Percentiles rank a stretch among this genome's conserved stretches.
These are phyloP conservation scores for Raddia distichophylla DNA, from an alignment of 176 grass and related monocot genomes.

Conservation along the genomic window DNA sequence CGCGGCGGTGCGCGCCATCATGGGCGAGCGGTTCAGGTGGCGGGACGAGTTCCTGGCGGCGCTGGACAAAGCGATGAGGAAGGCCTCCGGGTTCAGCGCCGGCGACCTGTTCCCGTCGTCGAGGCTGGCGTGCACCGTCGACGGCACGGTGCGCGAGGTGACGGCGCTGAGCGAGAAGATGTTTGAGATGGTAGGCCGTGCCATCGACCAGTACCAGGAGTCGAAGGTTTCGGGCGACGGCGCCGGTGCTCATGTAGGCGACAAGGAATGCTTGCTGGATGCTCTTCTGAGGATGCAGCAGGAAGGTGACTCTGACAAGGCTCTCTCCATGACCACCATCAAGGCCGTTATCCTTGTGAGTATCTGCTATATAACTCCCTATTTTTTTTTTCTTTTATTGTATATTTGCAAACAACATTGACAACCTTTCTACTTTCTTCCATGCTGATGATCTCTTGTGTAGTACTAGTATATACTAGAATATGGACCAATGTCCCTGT, in stretches of 20 bases:
- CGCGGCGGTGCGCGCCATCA: not conserved
- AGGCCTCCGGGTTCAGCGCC: not conserved
- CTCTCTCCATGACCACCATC: conserved; percentile 1
- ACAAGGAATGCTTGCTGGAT: conserved; percentile 24
- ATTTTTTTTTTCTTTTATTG: too few relatives aligned
- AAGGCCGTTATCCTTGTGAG: conserved; percentile 37
- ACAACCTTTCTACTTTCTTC: too few relatives aligned
- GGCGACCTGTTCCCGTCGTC: conserved; percentile 45
- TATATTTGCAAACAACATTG: too few relatives aligned
- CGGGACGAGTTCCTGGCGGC: conserved; percentile 3
- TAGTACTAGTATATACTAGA: too few relatives aligned
- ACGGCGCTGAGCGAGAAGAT: not conserved
- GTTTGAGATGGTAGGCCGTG: conserved; percentile 6
- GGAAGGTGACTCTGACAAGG: not conserved
- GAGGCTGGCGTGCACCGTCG: conserved; percentile 1
- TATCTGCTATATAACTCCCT: not conserved
- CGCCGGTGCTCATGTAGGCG: not conserved
- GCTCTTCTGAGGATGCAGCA: conserved; percentile 33
- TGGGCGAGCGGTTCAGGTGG: conserved; percentile 18
- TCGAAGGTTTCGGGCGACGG: not conserved
- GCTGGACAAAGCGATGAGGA: not conserved
- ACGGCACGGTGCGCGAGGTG: not conserved
- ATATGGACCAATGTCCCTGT: too few relatives aligned
- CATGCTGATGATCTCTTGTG: too few relatives aligned
- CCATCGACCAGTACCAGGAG: not conserved